phyloP scores from a whole-genome alignment of 75 land plant genomes.

The Selaginella tamariscina region DNA sequence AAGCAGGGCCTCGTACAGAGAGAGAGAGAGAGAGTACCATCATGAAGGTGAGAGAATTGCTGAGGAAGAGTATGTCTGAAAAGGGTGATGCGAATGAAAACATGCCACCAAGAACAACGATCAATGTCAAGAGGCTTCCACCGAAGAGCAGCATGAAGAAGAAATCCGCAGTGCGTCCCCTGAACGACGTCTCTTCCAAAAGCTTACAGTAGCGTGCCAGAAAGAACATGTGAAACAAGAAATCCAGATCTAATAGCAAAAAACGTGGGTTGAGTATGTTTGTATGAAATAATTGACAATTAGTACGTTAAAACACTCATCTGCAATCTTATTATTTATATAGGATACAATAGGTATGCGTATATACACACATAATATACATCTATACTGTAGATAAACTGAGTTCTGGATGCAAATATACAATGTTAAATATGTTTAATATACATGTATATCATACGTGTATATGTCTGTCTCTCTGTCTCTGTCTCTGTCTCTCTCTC shows the following conservation, averaged over 20 bases:
- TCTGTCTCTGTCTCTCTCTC: too few species aligned
- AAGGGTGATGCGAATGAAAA: conserved; percentile 75
- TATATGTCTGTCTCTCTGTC: too few species aligned
- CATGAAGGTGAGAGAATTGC: conserved; percentile 98
- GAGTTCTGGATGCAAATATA: too few species aligned
- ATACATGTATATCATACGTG: too few species aligned
- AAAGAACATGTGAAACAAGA: conserved; percentile 96
- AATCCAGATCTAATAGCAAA: conserved; percentile 65
- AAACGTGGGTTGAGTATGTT: neutral
- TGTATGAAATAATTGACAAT: too few species aligned
- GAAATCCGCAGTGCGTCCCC: conserved; percentile 96
- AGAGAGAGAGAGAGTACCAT: conserved; percentile 93
- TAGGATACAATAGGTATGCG: too few species aligned
- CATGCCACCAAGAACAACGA: conserved; percentile 79
- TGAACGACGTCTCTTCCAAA: conserved; percentile 93
- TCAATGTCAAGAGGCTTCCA: conserved; percentile 65
- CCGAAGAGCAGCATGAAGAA: conserved; percentile 98
- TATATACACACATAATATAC: too few species aligned
- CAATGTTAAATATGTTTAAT: too few species aligned
- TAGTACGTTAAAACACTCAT: too few species aligned
- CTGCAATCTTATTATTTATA: too few species aligned
- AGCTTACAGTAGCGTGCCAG: conserved; percentile 98
- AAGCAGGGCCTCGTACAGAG: too few species aligned
- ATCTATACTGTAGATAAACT: too few species aligned
- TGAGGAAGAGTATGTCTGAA: conserved; percentile 74